Conservation (phyloP, 169 alveolate genomes). For the Plasmodium adleri region DNA sequence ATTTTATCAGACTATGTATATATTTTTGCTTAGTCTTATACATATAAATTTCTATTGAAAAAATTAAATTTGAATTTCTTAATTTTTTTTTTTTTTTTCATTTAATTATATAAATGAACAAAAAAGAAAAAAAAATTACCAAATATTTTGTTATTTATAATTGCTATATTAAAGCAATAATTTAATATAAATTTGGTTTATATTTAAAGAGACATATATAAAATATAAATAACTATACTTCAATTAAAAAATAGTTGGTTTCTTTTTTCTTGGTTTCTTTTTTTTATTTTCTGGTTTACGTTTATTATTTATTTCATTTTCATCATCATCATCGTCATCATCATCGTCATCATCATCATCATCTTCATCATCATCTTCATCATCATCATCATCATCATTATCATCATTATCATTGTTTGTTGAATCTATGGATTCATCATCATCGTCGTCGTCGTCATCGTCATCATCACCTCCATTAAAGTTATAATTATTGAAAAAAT, state of each 20-base stretch:
- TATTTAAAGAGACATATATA: no score
- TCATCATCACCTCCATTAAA: constrained; percentile 42
- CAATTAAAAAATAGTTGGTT: background rate
- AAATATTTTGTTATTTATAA: no score
- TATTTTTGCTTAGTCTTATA: no score
- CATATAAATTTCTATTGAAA: no score
- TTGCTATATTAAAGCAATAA: no score
- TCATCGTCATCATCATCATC: constrained; percentile 4
- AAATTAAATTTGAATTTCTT: no score
- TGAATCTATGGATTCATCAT: constrained; percentile 1
- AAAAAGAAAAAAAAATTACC: no score
- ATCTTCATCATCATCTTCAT: constrained; percentile 30
- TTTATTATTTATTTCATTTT: background rate
- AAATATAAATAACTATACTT: no score
- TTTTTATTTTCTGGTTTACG: background rate
- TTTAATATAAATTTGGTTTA: no score
- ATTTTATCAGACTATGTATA: no score
- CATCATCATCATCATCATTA: constrained; percentile 37
- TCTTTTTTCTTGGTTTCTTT: constrained; percentile 2
- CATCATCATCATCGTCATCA: constrained; percentile 17
- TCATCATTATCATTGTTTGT: constrained; percentile 9
- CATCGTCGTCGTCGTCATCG: constrained; percentile 60
- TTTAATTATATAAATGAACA: no score
- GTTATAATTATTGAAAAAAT: background rate
- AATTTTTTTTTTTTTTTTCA: no score